phyloP scores from a whole-genome alignment of 176 grass and related monocot genomes.

The Raddia distichophylla region DNA sequence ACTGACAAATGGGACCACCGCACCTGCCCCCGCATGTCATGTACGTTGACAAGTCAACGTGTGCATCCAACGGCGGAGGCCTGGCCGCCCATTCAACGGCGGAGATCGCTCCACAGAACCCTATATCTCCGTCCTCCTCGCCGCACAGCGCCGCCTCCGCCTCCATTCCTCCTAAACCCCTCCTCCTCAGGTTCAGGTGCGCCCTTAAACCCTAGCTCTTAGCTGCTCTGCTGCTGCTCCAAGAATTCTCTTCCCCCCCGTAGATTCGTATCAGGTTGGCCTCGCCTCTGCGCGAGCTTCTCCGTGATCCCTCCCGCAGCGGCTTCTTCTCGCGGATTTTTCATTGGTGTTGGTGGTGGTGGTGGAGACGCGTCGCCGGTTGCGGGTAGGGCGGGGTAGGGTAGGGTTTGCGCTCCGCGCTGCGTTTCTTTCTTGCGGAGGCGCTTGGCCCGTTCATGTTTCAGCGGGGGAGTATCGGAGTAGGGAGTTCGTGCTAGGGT shows the following conservation, averaged over 20 bases:
- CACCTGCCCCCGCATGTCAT: neutral
- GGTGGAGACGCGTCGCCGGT: neutral
- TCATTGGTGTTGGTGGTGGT: neutral
- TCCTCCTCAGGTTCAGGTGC: neutral
- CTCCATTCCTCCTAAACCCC: slow-evolving; percentile 20
- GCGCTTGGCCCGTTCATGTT: neutral
- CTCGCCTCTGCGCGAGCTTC: neutral
- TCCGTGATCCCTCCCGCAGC: too few species aligned
- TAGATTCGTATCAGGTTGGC: too few species aligned
- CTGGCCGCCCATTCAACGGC: neutral
- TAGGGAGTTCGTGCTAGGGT: neutral
- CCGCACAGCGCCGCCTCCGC: neutral
- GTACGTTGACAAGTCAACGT: neutral
- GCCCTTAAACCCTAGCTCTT: slow-evolving; percentile 38
- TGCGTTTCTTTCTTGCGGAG: neutral
- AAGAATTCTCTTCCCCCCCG: neutral
- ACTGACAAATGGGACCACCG: neutral
- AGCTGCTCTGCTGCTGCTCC: too few species aligned
- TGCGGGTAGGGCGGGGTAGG: neutral
- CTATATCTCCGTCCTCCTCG: neutral
- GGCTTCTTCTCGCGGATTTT: neutral
- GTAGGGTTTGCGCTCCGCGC: neutral
- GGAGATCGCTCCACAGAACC: neutral
- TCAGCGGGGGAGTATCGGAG: too few species aligned
- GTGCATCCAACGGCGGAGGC: neutral